Evolutionary conservation across 495 filamentous ascomycete genomes (phyloP).

Genomic region (Rhypophila decipiens): DNA sequence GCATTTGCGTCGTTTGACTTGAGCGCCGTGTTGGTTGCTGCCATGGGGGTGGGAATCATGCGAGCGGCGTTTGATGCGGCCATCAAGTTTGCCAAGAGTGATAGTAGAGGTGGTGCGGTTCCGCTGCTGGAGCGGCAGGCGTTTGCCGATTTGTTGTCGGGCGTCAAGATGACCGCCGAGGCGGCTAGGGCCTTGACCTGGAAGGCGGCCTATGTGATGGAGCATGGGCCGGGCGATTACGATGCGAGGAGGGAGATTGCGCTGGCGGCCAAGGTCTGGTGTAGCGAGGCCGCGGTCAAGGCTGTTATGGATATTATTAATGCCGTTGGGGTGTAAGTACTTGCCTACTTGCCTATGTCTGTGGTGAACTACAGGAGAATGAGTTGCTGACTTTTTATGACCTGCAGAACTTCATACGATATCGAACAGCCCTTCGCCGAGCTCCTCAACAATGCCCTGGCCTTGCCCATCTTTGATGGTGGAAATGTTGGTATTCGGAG

Average conservation of each 20-base stretch:
- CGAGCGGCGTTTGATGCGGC: slow-evolving; percentile 48
- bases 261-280: slow-evolving; percentile 47
- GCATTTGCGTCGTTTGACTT: slow-evolving; percentile 34
- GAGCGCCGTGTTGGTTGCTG: slow-evolving; percentile 44
- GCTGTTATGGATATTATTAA: slow-evolving; percentile 43
- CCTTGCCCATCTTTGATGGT: slow-evolving; percentile 49
- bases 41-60: slow-evolving; percentile 50
- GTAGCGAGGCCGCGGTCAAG: slow-evolving; percentile 42
- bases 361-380: too few species aligned
- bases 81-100: slow-evolving; percentile 38
- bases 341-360: neutral
- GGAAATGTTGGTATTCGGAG: slow-evolving; percentile 51
- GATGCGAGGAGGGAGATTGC: slow-evolving; percentile 37
- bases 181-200: slow-evolving; percentile 44
- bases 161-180: slow-evolving; percentile 49
- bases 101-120: slow-evolving; percentile 32
- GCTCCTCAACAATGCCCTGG: slow-evolving; percentile 44
- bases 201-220: slow-evolving; percentile 42
- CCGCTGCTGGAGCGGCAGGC: slow-evolving; percentile 42
- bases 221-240: slow-evolving; percentile 34
- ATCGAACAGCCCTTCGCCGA: slow-evolving; percentile 35
- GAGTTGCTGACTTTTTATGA: too few species aligned
- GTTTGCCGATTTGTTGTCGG: slow-evolving; percentile 44
- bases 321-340: slow-evolving; percentile 42
- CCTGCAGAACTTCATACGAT: slow-evolving; percentile 40